Base-by-base conservation (phyloP, 2,329 filamentous ascomycete genomes). In the Xylaria sp. region DNA sequence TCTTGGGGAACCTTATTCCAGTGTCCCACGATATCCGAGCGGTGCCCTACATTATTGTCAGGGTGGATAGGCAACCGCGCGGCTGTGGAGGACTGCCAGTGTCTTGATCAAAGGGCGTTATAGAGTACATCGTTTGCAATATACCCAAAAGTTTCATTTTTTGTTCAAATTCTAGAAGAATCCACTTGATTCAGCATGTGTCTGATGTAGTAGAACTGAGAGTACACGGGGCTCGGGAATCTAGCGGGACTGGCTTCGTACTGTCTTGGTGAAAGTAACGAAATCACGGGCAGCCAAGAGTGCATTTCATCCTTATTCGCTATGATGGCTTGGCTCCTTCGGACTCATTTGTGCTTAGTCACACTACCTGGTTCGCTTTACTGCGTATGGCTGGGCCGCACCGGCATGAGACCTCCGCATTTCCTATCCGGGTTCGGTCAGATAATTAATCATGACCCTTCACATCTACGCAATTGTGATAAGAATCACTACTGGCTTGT, bases 1-100 rank as follows among this genome's bases (percentile, higher is more conserved):
- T 58, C 63, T 18, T 73, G 71, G 71, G 70, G 70, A 1, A 70
- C 68, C 20, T 23, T 72, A 41, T 73, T 73, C 48, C 66, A 62
- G 37, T 73, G 71, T 57, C 71, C 71, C 23, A 72, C 66, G 46
- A 70, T 72, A 64, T 73, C 71, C 25, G 69, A 72, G 54, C 66
- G 69, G 28, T 73, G 71, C 51, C 71, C 71, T 5, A 72, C 71
- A 20, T 65, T 73, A 37, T 28, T 73, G 20, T 72, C 70, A 1
- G 67, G 70, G n/a, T 73, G 70, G 71, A 66, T 73, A 23, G 71
- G 71, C 2, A 73, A 72, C 41, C 65, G 64, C 28, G 71, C 39
- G 25, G 66, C 54, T 2, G 62, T 65, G n/a, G 71, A 65, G 51
- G 71, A 73, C 51, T 73, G 71, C 32, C 71, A 73, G 51, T 73